Conservation (phyloP, 2,329 filamentous ascomycete genomes). For the Phaeophleospora eucalypticola region DNA sequence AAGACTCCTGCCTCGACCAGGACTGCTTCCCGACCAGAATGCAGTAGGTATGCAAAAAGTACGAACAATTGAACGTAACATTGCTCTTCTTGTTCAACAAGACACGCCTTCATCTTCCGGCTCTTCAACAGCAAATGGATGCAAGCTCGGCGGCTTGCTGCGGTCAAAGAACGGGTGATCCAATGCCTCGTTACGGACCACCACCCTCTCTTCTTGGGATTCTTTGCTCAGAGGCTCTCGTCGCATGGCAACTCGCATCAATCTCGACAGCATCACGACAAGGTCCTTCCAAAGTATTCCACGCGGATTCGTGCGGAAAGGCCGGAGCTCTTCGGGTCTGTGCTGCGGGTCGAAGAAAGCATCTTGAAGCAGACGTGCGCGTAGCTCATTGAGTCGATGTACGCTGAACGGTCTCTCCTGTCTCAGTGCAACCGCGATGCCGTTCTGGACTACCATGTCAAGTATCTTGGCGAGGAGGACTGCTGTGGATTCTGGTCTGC, state of each 20-base stretch:
- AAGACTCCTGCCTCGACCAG: no score
- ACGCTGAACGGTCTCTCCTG: constrained; percentile 4
- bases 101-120: constrained; percentile 10
- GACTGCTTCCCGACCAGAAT: no score
- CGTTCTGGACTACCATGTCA: constrained; percentile 12
- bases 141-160: background rate
- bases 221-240: background rate
- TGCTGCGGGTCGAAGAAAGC: constrained; percentile 14
- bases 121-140: constrained; percentile 5
- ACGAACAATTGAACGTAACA: no score
- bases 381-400: constrained; percentile 4
- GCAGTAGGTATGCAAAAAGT: no score
- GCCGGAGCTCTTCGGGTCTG: constrained; percentile 8
- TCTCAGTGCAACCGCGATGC: constrained; percentile 7
- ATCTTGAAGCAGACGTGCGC: constrained; percentile 10
- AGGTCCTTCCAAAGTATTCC: constrained; percentile 12
- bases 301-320: constrained; percentile 1
- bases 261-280: constrained; percentile 10
- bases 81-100: background rate
- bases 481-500: background rate
- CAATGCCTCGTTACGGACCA: constrained; percentile 10
- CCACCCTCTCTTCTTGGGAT: constrained; percentile 7
- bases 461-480: constrained; percentile 9
- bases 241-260: constrained; percentile 11
- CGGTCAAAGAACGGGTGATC: constrained; percentile 14